Base-by-base conservation (phyloP, 306 rosid species). In the Aeschynomene evenia region DNA sequence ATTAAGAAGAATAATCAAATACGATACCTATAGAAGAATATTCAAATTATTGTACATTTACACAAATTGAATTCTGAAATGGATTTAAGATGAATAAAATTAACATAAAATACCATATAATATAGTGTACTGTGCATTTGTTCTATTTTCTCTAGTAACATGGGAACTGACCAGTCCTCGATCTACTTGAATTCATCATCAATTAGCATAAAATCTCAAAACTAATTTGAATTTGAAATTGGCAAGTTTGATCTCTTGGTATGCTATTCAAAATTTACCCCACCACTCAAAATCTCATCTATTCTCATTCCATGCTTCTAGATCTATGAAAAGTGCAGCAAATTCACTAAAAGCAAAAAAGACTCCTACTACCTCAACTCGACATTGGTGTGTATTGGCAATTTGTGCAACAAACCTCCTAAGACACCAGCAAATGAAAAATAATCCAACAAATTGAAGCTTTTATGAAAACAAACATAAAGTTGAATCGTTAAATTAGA, bases 331-430 rank as follows among this genome's bases (percentile, higher is more conserved):
- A n/a, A 23, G 11, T 46, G 43, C 54, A 37, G 23, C 60, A 48
- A 64, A 20, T 65, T 70, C 67, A 76, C 13, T 18, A 66, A 33
- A 31, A 31, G 15, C 37, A 22, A 29, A 59, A 68, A 58, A 12
- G 53, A 12, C 11, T 2, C 2, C n/a, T 81, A 94, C 48, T 81
- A 94, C 99, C 95, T 87, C 82, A 2, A 68, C 70, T 21, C 40
- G 63, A 77, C 60, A 36, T 62, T 81, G 86, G 40, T 78, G 86
- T 0, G 83, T 81, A 69, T 79, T 75, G 50, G 89, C 90, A n/a
- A n/a, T n/a, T 75, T 91, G 90, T 65, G 96, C 96, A 34, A 96
- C 89, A 69, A 88, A 88, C 76, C 88, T 83, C 90, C 97, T 93
- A 48, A 16, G 14, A 64, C 15, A 45, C 5, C 55, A 68, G 24